phyloP scores from a whole-genome alignment of 139 green algal species.

The Picochlorum sp. region DNA sequence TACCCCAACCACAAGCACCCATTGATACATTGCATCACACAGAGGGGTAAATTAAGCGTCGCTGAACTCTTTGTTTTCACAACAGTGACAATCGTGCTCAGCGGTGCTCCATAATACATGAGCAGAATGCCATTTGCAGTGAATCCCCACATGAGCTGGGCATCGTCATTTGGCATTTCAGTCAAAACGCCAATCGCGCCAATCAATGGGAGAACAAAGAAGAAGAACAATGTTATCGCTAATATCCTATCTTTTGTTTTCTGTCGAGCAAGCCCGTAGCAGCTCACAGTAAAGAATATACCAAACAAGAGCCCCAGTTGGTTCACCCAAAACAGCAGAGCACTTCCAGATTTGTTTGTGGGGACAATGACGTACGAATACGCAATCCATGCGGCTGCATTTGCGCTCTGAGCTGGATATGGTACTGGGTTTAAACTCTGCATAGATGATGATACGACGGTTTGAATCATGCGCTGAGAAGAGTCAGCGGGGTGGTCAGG shows the following conservation, averaged over 20 bases:
- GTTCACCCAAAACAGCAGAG: constrained; percentile 3
- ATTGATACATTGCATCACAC: constrained; percentile 51
- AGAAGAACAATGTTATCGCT: constrained; percentile 38
- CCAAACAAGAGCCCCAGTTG: constrained; percentile 10
- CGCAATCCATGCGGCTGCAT: constrained; percentile 43
- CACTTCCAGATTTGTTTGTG: not conserved
- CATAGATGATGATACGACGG: not conserved
- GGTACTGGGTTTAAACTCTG: constrained; percentile 62
- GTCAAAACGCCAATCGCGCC: constrained; percentile 21
- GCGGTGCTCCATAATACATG: constrained; percentile 53
- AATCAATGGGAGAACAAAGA: constrained; percentile 27
- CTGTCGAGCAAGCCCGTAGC: constrained; percentile 35
- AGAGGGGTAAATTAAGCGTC: constrained; percentile 47
- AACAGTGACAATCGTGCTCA: constrained; percentile 45
- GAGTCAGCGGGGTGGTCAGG: no score
- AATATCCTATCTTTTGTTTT: constrained; percentile 33
- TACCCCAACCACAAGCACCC: constrained; percentile 40
- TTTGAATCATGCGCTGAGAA: no score
- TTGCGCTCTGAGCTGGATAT: constrained; percentile 41
- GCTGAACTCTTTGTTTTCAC: constrained; percentile 42
- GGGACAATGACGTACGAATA: constrained; percentile 34
- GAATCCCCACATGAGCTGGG: constrained; percentile 28
- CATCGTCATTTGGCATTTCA: constrained; percentile 7
- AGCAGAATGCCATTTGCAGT: constrained; percentile 40
- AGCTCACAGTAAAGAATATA: constrained; percentile 33